Percentiles rank a stretch among this genome's conserved stretches.
Evolutionary conservation across 2,329 filamentous ascomycete genomes (phyloP).

Genomic region (Claviceps humidiphila): DNA sequence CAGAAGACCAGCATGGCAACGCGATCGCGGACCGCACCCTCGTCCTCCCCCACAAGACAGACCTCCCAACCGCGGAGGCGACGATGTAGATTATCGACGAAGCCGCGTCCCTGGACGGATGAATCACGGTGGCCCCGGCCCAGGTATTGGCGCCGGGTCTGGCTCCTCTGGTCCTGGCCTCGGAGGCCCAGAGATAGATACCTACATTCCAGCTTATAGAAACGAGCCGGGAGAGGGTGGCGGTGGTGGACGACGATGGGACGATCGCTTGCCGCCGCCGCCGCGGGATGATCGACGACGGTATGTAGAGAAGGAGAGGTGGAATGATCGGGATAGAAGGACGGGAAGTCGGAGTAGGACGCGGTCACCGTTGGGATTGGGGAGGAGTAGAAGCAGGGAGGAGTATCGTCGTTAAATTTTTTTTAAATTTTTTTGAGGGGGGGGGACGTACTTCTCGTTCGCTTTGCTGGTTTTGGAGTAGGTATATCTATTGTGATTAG

Average conservation of each 20-base stretch:
- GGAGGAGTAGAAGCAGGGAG: constrained; percentile 30
- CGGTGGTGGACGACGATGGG: constrained; percentile 19
- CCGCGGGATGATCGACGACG: constrained; percentile 20
- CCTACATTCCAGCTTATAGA: constrained; percentile 35
- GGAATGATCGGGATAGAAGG: constrained; percentile 27
- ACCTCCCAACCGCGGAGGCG: constrained; percentile 19
- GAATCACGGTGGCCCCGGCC: background rate
- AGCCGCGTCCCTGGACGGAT: constrained; percentile 21
- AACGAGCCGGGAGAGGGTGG: constrained; percentile 18
- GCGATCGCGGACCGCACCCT: constrained; percentile 38
- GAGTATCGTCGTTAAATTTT: constrained; percentile 32
- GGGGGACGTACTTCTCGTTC: no score
- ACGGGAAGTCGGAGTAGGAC: constrained; percentile 24
- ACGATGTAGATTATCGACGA: constrained; percentile 28
- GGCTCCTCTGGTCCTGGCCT: background rate
- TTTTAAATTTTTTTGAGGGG: no score
- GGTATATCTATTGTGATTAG: no score
- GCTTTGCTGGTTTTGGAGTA: no score
- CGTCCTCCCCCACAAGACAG: constrained; percentile 33
- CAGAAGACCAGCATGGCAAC: constrained; percentile 40
- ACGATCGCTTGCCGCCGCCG: constrained; percentile 16
- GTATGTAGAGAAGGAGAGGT: constrained; percentile 22
- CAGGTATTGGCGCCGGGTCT: background rate
- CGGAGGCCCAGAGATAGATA: constrained; percentile 26
- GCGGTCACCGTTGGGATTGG: constrained; percentile 20